These are phyloP conservation scores for Nitzschia sp. DNA, from an alignment of 108 stramenopile species.

Conservation along the genomic window DNA sequence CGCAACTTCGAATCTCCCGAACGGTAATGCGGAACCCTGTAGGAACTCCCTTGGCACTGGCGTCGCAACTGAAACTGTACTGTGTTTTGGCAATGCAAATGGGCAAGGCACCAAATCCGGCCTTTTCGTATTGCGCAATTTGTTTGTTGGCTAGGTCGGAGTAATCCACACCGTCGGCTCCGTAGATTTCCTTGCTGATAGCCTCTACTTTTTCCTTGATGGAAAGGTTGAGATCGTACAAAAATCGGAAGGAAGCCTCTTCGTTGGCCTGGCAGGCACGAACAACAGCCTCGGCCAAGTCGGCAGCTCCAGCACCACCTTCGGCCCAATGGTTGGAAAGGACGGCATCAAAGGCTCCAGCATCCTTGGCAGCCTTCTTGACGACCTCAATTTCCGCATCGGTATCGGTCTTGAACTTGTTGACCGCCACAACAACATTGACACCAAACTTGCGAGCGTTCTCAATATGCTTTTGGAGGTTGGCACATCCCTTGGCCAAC, in stretches of 20 bases:
- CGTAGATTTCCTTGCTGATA: slow-evolving; percentile 94
- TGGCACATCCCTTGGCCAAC: slow-evolving; percentile 78
- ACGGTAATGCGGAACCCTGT: slow-evolving; percentile 88
- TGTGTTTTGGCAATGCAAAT: slow-evolving; percentile 99
- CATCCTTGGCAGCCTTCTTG: slow-evolving; percentile 74
- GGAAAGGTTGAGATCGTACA: slow-evolving; percentile 81
- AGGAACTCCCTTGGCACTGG: slow-evolving; percentile 91
- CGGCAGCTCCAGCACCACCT: slow-evolving; percentile 93
- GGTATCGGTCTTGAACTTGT: slow-evolving; percentile 92
- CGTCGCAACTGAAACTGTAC: slow-evolving; percentile 94
- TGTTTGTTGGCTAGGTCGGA: slow-evolving; percentile 86
- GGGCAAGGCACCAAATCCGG: slow-evolving; percentile 91
- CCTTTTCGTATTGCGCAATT: slow-evolving; percentile 84
- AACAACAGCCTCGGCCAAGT: slow-evolving; percentile 88
- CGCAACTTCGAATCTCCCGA: slow-evolving; percentile 93
- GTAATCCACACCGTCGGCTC: slow-evolving; percentile 93
- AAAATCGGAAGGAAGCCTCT: slow-evolving; percentile 77
- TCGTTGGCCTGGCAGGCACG: slow-evolving; percentile 72
- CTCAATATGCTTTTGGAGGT: slow-evolving; percentile 90
- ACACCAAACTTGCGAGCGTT: slow-evolving; percentile 96
- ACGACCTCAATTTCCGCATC: slow-evolving; percentile 90
- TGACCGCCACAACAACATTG: slow-evolving; percentile 93
- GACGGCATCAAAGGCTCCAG: slow-evolving; percentile 91
- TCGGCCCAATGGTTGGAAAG: slow-evolving; percentile 94
- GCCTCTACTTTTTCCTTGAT: slow-evolving; percentile 90